Percentiles rank a stretch among this genome's conserved stretches.
Evolutionary conservation across 2,329 filamentous ascomycete species (phyloP).

Genomic region (Gaeumannomyces tritici): DNA sequence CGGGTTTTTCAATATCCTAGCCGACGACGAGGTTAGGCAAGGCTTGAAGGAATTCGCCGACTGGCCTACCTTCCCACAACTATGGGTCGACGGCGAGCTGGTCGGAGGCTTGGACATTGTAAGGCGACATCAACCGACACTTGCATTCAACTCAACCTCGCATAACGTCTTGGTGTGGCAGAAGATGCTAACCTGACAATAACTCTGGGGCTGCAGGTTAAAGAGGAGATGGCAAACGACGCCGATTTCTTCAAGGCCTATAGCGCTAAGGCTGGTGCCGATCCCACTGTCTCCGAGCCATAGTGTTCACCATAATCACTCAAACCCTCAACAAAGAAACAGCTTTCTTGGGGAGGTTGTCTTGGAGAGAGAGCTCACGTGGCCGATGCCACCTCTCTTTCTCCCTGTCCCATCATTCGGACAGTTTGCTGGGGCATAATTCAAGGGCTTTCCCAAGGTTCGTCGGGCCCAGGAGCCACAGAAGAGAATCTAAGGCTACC

Average conservation of each 20-base stretch:
- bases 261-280: slow-evolving; percentile 35
- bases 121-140: slow-evolving; percentile 27
- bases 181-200: background rate
- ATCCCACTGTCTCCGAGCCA: background rate
- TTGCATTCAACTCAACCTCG: background rate
- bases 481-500: background rate
- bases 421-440: background rate
- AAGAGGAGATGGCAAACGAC: slow-evolving; percentile 83
- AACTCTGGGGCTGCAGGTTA: slow-evolving; percentile 49
- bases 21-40: slow-evolving; percentile 93
- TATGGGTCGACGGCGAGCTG: slow-evolving; percentile 85
- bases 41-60: slow-evolving; percentile 96
- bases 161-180: slow-evolving; percentile 1
- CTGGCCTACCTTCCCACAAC: slow-evolving; percentile 94
- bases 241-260: slow-evolving; percentile 74
- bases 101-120: slow-evolving; percentile 95
- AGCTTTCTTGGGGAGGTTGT: background rate
- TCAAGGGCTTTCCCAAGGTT: too few relatives aligned
- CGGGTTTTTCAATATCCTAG: slow-evolving; percentile 97
- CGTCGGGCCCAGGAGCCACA: background rate
- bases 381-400: background rate
- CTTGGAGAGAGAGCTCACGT: background rate
- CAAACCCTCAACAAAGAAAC: background rate
- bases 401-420: background rate
- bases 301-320: background rate